Conservation (phyloP, 2,329 filamentous ascomycete species). For the Fusarium mexicanum region DNA sequence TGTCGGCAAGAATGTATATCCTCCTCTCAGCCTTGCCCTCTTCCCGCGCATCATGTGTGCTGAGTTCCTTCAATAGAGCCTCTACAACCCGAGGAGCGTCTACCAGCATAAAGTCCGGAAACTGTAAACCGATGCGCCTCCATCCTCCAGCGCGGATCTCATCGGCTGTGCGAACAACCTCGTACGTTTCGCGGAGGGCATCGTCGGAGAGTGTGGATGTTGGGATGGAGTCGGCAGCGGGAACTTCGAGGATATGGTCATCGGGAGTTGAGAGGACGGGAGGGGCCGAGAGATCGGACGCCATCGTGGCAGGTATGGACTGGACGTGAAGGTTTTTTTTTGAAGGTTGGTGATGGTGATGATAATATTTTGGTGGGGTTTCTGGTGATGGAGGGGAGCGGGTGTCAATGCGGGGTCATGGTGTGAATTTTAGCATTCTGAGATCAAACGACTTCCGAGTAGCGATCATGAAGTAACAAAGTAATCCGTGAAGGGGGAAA, state of each 20-base stretch:
- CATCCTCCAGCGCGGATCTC: constrained; percentile 80
- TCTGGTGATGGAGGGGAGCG: constrained; percentile 21
- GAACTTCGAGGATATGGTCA: constrained; percentile 65
- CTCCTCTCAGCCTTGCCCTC: constrained; percentile 39
- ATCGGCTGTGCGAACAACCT: constrained; percentile 79
- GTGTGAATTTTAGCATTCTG: neutral
- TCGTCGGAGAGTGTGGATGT: constrained; percentile 63
- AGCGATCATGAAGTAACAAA: neutral
- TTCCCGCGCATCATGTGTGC: constrained; percentile 9
- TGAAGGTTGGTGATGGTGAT: constrained; percentile 16
- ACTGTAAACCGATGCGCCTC: constrained; percentile 87
- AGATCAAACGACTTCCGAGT: neutral
- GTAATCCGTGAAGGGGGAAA: neutral
- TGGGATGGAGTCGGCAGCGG: constrained; percentile 50
- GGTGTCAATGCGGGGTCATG: constrained; percentile 47
- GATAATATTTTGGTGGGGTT: constrained; percentile 38
- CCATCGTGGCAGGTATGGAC: constrained; percentile 49
- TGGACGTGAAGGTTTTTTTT: neutral
- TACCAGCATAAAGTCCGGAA: constrained; percentile 90
- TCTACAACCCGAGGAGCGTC: constrained; percentile 86
- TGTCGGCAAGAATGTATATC: constrained; percentile 91
- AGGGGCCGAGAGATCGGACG: constrained; percentile 59
- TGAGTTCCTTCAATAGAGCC: constrained; percentile 51
- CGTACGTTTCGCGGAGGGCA: constrained; percentile 81
- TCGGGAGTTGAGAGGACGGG: constrained; percentile 73